Evolutionary conservation across 148 eudicot genomes (phyloP).

Genomic region (Rhododendron molle): DNA sequence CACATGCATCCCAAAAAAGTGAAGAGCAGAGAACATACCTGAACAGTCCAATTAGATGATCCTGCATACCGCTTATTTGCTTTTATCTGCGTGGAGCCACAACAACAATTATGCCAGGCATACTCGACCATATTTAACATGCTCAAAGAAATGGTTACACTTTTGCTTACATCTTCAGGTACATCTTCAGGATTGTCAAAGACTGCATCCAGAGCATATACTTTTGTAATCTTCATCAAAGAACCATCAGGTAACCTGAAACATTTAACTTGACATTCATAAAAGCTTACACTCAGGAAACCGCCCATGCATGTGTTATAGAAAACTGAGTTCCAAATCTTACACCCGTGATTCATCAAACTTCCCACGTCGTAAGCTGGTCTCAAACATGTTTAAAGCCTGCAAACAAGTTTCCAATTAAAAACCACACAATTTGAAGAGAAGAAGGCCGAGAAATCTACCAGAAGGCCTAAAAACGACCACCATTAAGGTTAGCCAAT

Average conservation of each 20-base stretch:
- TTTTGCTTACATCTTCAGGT: conserved; percentile 78
- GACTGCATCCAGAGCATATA: conserved; percentile 89
- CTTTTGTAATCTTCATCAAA: conserved; percentile 84
- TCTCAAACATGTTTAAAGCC: conserved; percentile 93
- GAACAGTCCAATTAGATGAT: conserved; percentile 84
- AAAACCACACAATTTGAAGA: not conserved
- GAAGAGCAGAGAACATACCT: conserved; percentile 33
- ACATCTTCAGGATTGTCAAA: conserved; percentile 86
- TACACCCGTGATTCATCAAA: conserved; percentile 92
- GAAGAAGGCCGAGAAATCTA: not conserved
- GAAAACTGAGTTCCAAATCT: conserved; percentile 19
- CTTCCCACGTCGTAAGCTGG: conserved; percentile 89
- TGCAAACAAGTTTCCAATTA: conserved; percentile 16
- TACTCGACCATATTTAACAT: not conserved
- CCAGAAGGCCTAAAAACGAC: not conserved
- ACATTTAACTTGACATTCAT: conserved; percentile 10
- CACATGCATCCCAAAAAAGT: conserved; percentile 6
- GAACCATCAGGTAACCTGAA: conserved; percentile 92
- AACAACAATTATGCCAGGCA: not conserved
- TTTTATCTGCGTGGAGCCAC: conserved; percentile 55
- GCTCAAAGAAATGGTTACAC: not conserved
- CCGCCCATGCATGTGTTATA: not conserved
- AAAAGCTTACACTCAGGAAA: not conserved
- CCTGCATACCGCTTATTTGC: conserved; percentile 93
- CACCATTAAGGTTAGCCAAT: conserved; percentile 11